Evolutionary conservation across 1,284 basidiomycete genomes (phyloP).

Genomic region (Puccinia polysora): DNA sequence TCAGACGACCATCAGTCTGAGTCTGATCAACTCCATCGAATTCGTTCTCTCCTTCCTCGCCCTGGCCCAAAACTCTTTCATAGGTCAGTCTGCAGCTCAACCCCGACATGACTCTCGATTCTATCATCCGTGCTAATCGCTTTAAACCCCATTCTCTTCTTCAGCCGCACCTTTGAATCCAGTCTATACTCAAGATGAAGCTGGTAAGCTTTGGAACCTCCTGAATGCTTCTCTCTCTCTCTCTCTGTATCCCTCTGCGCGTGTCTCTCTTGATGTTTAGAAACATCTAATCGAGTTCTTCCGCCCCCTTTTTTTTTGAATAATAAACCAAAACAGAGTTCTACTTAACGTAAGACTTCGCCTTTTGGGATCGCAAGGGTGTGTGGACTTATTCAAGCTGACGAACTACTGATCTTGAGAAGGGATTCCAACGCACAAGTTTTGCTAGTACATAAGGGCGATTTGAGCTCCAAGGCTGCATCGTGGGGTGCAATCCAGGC

Average conservation of each 20-base stretch:
- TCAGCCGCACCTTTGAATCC: constrained; percentile 56
- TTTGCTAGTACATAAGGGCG: constrained; percentile 28
- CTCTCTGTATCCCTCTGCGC: background rate
- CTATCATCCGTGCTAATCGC: background rate
- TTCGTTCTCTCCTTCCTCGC: constrained; percentile 30
- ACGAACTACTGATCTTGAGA: background rate
- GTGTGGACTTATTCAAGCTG: background rate
- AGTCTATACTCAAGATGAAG: constrained; percentile 54
- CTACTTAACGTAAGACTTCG: constrained; percentile 26
- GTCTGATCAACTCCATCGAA: constrained; percentile 41
- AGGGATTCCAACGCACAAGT: constrained; percentile 35
- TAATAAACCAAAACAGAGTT: constrained; percentile 31
- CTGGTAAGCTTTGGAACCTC: constrained; percentile 50
- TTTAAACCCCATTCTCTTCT: background rate
- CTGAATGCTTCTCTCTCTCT: background rate
- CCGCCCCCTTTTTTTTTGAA: too few species aligned
- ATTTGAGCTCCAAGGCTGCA: background rate
- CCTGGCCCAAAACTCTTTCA: constrained; percentile 28
- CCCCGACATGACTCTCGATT: background rate
- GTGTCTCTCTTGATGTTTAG: background rate
- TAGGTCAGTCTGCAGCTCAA: constrained; percentile 11
- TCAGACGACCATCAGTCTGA: constrained; percentile 32
- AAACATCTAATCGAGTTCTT: background rate
- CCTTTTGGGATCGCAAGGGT: too few species aligned
- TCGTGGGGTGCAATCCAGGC: constrained; percentile 31